Base-by-base conservation (phyloP, 176 grass and related monocot genomes). In the Chrysopogon serrulatus region DNA sequence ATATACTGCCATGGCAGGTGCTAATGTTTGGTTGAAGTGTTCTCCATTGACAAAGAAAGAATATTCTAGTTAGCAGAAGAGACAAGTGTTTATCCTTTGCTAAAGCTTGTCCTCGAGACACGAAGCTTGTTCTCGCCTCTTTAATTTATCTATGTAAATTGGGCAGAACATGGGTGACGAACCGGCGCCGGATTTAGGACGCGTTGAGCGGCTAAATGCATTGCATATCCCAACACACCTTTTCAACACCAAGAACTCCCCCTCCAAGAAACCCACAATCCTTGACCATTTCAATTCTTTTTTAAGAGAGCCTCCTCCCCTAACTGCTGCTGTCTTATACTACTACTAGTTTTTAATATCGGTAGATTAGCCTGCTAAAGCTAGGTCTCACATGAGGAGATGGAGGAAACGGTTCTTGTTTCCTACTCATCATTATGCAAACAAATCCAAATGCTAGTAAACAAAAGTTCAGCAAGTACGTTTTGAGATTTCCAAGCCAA, bases 141-240 rank as follows among this genome's bases (percentile, higher is more conserved):
- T 79, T 67, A 48, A 32, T 48, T 2, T 51, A 82, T 77, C 62
- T 28, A 31, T 78, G 78, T 80, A 68, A n/a, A 80, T 64, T 76
- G 44, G 81, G 88, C 65, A 82, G 78, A 90, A 90, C 78, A 90
- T 90, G 72, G 87, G 83, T 69, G 62, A 85, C 73, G 77, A 81
- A 63, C 19, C 43, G 19, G 71, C 68, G 59, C 35, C 33, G 80
- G 72, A 35, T 44, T 71, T 34, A 56, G 47, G 83, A 68, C 32
- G 77, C 84, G 21, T 80, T 80, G 40, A 69, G 77, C 62, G 27
- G 70, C 87, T 44, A 85, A 81, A 76, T 85, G 40, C 48, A 53
- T 49, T 63, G 68, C 82, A 85, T 70, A 63, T 77, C 64, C 64
- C 78, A 13, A 76, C n/a, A 59, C 2, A 21, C 60, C 42, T 77